phyloP scores from a whole-genome alignment of 768 basidiomycete genomes.

The Podaxis rugospora region DNA sequence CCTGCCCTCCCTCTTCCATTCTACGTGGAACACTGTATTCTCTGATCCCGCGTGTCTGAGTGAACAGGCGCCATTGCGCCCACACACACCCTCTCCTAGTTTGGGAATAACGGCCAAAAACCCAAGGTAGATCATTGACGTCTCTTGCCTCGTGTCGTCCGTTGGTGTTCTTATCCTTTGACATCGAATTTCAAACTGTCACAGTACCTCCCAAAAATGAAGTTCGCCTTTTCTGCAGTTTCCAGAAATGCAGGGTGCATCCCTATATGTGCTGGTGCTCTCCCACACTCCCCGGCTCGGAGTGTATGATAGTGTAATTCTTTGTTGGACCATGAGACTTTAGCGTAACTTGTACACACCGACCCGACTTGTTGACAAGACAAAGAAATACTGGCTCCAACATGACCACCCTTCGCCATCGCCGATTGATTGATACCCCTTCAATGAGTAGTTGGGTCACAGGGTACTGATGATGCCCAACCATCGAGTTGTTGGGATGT shows the following conservation, averaged over 20 bases:
- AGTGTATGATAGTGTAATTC: constrained; percentile 4
- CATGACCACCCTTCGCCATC: background rate
- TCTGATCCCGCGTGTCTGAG: background rate
- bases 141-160: background rate
- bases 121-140: background rate
- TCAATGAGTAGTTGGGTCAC: background rate
- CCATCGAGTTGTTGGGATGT: background rate
- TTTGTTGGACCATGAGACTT: constrained; percentile 6
- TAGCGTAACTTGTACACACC: background rate
- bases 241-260: constrained; percentile 5
- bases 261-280: background rate
- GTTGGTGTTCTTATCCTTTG: background rate
- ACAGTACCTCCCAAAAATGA: background rate
- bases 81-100: background rate
- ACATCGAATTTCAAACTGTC: constrained; percentile 6
- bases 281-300: background rate
- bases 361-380: background rate
- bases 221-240: background rate
- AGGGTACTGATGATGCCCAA: background rate
- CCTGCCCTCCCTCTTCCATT: background rate
- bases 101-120: background rate
- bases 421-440: background rate
- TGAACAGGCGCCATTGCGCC: background rate
- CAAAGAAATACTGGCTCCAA: constrained; percentile 10
- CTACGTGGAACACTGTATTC: background rate